phyloP scores from a whole-genome alignment of 75 land plant species.

The Pseudotsuga menziesii region DNA sequence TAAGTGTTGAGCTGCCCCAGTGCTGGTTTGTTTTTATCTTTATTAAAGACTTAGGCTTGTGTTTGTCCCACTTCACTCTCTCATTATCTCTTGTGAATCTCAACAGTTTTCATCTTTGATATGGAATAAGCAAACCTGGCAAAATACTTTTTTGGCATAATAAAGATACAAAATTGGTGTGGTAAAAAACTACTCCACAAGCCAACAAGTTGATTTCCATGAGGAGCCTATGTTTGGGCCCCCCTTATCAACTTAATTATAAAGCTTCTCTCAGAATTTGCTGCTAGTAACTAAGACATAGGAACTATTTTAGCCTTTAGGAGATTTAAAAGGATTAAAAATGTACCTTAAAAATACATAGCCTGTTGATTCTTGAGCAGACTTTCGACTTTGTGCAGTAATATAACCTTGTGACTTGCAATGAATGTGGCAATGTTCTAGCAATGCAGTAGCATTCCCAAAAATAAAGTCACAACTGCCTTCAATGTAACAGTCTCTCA shows the following conservation, averaged over 20 bases:
- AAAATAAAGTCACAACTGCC: conserved; percentile 98
- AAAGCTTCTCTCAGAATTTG: not conserved
- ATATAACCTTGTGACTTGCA: conserved; percentile 90
- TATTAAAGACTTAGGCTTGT: too few species aligned
- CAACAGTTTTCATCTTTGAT: too few species aligned
- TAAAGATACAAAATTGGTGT: not conserved
- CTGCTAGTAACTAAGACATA: not conserved
- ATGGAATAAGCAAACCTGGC: not conserved
- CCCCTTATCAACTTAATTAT: not conserved
- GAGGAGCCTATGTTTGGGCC: not conserved
- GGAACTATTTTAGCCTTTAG: not conserved
- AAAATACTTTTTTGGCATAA: not conserved
- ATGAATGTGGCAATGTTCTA: conserved; percentile 95
- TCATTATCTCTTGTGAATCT: too few species aligned
- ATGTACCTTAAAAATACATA: conserved; percentile 85
- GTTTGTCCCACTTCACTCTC: too few species aligned
- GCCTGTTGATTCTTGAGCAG: conserved; percentile 80
- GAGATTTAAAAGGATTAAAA: not conserved
- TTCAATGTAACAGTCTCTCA: conserved; percentile 94
- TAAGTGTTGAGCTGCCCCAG: too few species aligned
- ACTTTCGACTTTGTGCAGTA: conserved; percentile 85
- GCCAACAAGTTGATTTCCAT: not conserved
- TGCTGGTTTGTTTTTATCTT: too few species aligned
- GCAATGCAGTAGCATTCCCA: conserved; percentile 88
- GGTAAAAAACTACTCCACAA: not conserved